These are phyloP conservation scores for Hypoxylon subgilvum DNA, from an alignment of 495 filamentous ascomycete species.

Conservation along the genomic window DNA sequence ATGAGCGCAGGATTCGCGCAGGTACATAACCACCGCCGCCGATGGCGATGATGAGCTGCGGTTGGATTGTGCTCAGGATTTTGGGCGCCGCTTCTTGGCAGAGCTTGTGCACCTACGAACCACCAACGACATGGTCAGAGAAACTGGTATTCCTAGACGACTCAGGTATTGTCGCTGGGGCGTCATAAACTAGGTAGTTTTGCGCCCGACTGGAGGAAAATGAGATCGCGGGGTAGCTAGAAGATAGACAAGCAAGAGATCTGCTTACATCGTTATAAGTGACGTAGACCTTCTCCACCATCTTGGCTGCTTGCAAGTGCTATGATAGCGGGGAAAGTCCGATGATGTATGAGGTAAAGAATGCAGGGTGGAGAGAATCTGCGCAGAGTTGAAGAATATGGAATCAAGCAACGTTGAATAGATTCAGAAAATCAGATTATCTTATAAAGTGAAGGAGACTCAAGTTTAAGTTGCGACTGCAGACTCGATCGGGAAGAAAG, in stretches of 20 bases:
- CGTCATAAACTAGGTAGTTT: neutral
- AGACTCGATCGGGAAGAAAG: conserved; percentile 18
- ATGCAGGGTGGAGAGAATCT: neutral
- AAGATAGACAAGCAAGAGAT: conserved; percentile 18
- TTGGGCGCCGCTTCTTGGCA: conserved; percentile 81
- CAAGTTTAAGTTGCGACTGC: conserved; percentile 21
- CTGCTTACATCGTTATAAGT: conserved; percentile 88
- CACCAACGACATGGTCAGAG: conserved; percentile 23
- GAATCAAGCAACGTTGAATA: no score
- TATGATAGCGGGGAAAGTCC: conserved; percentile 6
- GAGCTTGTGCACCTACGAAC: conserved; percentile 86
- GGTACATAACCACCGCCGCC: conserved; percentile 97
- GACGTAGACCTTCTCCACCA: conserved; percentile 90
- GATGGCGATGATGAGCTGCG: conserved; percentile 98
- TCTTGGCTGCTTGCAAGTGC: conserved; percentile 57
- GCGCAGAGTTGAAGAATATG: neutral
- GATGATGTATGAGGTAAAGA: neutral
- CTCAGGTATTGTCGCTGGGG: no score
- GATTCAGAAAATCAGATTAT: no score
- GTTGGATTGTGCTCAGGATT: conserved; percentile 83
- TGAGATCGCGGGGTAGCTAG: conserved; percentile 11
- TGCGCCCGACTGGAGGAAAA: neutral
- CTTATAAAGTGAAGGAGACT: conserved; percentile 20
- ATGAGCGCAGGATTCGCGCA: conserved; percentile 94
- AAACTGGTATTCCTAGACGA: conserved; percentile 1